Base-by-base conservation (phyloP, 306 rosid species). In the Lithocarpus polystachyus region DNA sequence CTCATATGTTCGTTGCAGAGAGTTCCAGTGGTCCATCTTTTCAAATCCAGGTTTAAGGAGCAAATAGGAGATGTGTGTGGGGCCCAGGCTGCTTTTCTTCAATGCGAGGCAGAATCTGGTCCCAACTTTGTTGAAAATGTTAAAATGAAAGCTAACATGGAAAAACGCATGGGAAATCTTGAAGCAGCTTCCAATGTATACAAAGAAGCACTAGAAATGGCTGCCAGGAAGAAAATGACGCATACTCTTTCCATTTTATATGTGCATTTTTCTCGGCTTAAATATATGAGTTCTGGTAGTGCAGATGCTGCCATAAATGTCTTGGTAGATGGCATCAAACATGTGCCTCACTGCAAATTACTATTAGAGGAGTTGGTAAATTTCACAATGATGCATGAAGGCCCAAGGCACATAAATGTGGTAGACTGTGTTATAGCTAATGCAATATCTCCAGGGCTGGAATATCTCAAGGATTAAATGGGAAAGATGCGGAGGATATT, bases 281-380 rank as follows among this genome's bases (percentile, higher is more conserved):
- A 84, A 78, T 89, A 86, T 86, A 84, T 84, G 95, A 84, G 87
- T 85, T 80, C 97, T 77, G 80, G 83, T 68, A 75, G 82, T 18
- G 84, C 81, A 81, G 97, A 92, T 82, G 91, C 88, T 84, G 92
- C 97, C 20, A 85, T 84, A 85, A 92, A 87, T 75, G 76, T 94
- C 87, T 86, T 94, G 71, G 68, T 91, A 75, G 97, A 87, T 74
- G 98, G 98, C 65, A 79, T 92, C 76, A 88, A 82, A 81, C 86
- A 74, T 60, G 82, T 88, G 81, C 97, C 94, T 60, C 76, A 77
- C 69, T 87, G 91, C 85, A 92, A 88, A 87, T 72, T 86, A 77
- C 97, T 94, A 82, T 84, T 92, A 81, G 92, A 92, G 96, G 98
- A 94, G 79, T 82, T 94, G 85, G 83, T 94, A 67, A 92, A 86